Evolutionary conservation across 176 grass and related monocot species (phyloP), one percentile per base, ranked within the genome.

Genomic region (Alloteropsis semialata): DNA sequence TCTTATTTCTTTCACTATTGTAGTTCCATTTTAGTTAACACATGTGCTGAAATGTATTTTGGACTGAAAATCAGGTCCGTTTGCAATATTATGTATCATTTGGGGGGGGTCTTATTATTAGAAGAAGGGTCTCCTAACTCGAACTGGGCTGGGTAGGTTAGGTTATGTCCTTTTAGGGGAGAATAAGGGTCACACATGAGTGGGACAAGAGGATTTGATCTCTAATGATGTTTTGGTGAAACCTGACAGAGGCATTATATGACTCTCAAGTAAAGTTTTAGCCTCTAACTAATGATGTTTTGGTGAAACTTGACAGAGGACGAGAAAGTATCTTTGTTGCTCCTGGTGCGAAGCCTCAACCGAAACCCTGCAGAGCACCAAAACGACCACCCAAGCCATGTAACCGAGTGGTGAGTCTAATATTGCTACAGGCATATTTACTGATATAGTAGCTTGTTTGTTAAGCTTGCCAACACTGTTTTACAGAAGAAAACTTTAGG

Each of bases 281-380:
- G 28, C 28, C 21, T 78, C 43, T 53, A 77, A 77, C 43, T 53
- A 77, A 77, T 49, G 33, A 57, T 82, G n/a, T 79, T 82, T 83
- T 84, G 42, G 34, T 77, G 41, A 75, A 57, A 82, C 75, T 65
- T 84, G 38, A 76, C 33, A 98, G 96, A 95, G 96, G 96, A 54
- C 78, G 96, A 33, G 92, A 98, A 89, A 98, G 96, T 74, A 91
- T 98, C 34, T 65, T 95, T 68, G 62, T 98, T 43, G 86, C 82
- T 42, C 79, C 92, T 8, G 84, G 88, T 22, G 73, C 65, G 60
- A 81, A 79, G 29, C 84, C 75, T 69, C 90, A 90, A 71, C 75
- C 68, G 44, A 93, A 95, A 76, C 87, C 80, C 50, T 81, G 78
- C 73, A 58, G 72, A 80, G 78, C 75, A 38, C 70, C 69, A 36